Evolutionary conservation across 768 basidiomycete genomes (phyloP), one percentile per base, ranked within the genome.

Genomic region (Gloeopeniophorella convolvens): DNA sequence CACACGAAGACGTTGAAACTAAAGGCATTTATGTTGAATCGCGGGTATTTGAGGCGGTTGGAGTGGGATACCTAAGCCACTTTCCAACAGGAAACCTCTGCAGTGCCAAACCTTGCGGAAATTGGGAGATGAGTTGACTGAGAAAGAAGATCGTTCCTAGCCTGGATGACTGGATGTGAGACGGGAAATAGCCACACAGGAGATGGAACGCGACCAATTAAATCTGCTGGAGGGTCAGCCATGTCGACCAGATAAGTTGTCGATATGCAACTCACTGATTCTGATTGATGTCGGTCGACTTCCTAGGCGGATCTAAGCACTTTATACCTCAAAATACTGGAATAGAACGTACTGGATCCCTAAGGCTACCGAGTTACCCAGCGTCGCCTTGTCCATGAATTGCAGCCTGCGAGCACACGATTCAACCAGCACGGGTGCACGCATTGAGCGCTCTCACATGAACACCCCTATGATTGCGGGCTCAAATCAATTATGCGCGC

Each of bases 21-120:
- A n/a, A n/a, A n/a, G 41, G 13, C n/a, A 24, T 36, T 20, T 16
- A 30, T 12, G 20, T 21, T 31, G 12, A 28, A 13, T 42, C 18
- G 51, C 30, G 23, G 10, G 8, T 21, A n/a, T 13, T 18, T 30
- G 37, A 12, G 42, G 37, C 3, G 27, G 15, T 10, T n/a, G 18
- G 27, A 30, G 20, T 26, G 31, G 24, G 41, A 24, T 50, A 77
- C 85, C 83, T 85, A 79, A 88, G 83, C 85, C 85, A 88, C 73
- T 77, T 84, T 11, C 80, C 85, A 7, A 88, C 84, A 0, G 84
- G 84, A 59, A 85, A 85, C n/a, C 76, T 73, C 56, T 87, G 85
- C 5, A 88, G 68, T 0, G 77, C 80, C 8, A 85, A 64, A 58
- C 85, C 86, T 61, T 85, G 85, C 0, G 85, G 85, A 56, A 82